Evolutionary conservation across 148 eudicot genomes (phyloP).

Genomic region (Spergularia bocconei): DNA sequence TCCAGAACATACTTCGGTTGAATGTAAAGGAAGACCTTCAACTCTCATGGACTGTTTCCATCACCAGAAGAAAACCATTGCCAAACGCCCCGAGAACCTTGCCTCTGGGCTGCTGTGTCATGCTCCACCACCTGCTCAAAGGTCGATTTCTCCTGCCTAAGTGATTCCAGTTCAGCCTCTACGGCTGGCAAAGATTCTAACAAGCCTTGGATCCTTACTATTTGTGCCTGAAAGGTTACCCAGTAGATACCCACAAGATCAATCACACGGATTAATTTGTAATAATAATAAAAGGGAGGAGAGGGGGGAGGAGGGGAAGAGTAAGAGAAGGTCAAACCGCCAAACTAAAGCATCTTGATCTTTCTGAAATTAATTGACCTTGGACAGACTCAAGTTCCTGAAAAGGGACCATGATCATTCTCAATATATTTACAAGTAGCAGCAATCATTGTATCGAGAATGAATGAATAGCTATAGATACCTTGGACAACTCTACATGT

Average conservation of each 20-base stretch:
- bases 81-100: conserved; percentile 81
- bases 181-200: conserved; percentile 64
- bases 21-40: not conserved
- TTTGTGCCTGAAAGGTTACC: conserved; percentile 65
- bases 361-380: conserved; percentile 75
- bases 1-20: not conserved
- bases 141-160: conserved; percentile 63
- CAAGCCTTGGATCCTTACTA: conserved; percentile 64
- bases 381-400: conserved; percentile 92
- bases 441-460: not conserved
- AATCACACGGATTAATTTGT: not conserved
- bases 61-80: conserved; percentile 66
- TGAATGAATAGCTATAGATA: conserved; percentile 20
- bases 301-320: not conserved
- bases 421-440: conserved; percentile 10
- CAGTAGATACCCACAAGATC: conserved; percentile 3
- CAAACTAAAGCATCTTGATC: conserved; percentile 88
- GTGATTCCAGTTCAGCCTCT: conserved; percentile 68
- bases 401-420: conserved; percentile 19
- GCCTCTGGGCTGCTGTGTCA: conserved; percentile 37
- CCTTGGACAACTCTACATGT: conserved; percentile 78
- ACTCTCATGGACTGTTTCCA: conserved; percentile 22
- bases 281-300: not conserved
- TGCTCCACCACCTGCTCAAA: conserved; percentile 58
- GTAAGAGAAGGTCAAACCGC: conserved; percentile 54